Evolutionary conservation across 768 basidiomycete species (phyloP), one percentile per base, ranked within the genome.

Genomic region (Xerocomus potaroensis): DNA sequence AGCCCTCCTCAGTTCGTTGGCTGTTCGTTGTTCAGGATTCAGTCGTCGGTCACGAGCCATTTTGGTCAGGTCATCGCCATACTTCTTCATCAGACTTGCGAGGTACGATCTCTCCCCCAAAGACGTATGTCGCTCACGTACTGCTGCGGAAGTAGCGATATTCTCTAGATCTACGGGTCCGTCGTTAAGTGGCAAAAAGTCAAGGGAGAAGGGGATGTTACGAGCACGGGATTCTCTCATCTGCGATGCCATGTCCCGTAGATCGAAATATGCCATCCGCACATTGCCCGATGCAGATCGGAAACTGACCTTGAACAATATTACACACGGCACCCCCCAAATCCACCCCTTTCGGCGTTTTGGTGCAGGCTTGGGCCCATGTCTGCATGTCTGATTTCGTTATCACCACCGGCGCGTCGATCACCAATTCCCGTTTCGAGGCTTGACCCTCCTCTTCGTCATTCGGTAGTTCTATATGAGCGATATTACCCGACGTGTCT

Each of bases 11-110:
- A 97, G 64, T 69, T 91, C 82, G 15, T 89, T 93, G 26, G 72
- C 76, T 2, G 92, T 96, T 60, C 84, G 79, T 70, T 98, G 95
- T 65, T 83, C 84, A 14, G 78, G 68, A 64, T 98, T 97, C 48
- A 87, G 64, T 66, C 75, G 84, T 48, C 81, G 70, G 69, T 98
- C 94, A 55, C 74, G 72, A 10, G 81, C 80, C 93, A 96, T 97
- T 40, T 67, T 72, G 23, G 78, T 76, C 19, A 84, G 68, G 68
- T 97, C 84, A 24, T 73, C 69, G 2, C 84, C 87, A 67, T 97
- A 72, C 64, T 78, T 84, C 33, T 66, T 65, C 11, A 89, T 78
- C 23, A 98, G 75, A 34, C 76, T 69, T 47, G 69, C 64, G 34
- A 98, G 72, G 65, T 85, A 88, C 36, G 66, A 68, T 47, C 73